These are phyloP conservation scores for Chaetoceros muelleri DNA, from an alignment of 108 stramenopile genomes.

Conservation along the genomic window DNA sequence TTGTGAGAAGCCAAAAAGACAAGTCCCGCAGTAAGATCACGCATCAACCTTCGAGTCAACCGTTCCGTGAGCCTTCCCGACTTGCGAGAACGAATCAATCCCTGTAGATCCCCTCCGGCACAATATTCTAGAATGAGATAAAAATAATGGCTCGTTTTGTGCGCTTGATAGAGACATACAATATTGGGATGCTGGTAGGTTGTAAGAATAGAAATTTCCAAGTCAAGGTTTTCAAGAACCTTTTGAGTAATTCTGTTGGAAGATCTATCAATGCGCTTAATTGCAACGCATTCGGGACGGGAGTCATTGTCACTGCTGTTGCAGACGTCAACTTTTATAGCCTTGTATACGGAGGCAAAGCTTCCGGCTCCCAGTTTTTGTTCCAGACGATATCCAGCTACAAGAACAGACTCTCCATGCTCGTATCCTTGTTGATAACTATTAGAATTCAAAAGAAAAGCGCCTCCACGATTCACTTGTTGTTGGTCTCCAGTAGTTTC, in stretches of 20 bases:
- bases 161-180: slow-evolving; percentile 71
- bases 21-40: slow-evolving; percentile 86
- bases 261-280: slow-evolving; percentile 85
- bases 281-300: slow-evolving; percentile 53
- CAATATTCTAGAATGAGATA: slow-evolving; percentile 95
- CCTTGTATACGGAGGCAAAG: slow-evolving; percentile 83
- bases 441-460: no score
- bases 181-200: slow-evolving; percentile 89
- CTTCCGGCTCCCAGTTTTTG: slow-evolving; percentile 60
- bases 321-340: slow-evolving; percentile 21
- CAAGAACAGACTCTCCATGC: no score
- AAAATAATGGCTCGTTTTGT: slow-evolving; percentile 79
- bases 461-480: no score
- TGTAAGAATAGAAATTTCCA: slow-evolving; percentile 91
- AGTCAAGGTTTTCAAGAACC: slow-evolving; percentile 89
- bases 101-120: slow-evolving; percentile 89
- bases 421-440: no score
- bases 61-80: slow-evolving; percentile 63
- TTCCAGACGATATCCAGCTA: slow-evolving; percentile 58
- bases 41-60: slow-evolving; percentile 73
- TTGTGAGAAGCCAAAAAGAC: slow-evolving; percentile 78
- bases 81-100: slow-evolving; percentile 67
- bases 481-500: no score
- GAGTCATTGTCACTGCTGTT: slow-evolving; percentile 2
- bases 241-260: slow-evolving; percentile 86